phyloP scores from a whole-genome alignment of 768 basidiomycete species.

The Pisolithus microcarpus region DNA sequence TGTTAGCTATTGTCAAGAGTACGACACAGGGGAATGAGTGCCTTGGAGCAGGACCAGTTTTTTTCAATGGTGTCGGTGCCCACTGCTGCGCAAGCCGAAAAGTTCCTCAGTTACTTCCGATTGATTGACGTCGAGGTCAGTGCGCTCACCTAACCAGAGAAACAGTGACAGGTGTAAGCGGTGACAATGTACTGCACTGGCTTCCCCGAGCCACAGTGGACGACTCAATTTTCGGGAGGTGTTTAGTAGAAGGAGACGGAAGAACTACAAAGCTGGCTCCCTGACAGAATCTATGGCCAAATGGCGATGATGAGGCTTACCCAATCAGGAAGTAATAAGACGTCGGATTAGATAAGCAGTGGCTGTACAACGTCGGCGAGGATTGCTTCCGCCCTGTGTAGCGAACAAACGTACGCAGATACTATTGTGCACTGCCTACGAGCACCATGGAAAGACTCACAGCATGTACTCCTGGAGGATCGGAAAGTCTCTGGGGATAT shows the following conservation, averaged over 20 bases:
- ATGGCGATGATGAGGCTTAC: background rate
- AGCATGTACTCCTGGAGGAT: no score
- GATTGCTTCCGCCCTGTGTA: no score
- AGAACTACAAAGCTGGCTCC: constrained; percentile 10
- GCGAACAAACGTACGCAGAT: no score
- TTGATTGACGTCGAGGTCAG: background rate
- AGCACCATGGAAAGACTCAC: no score
- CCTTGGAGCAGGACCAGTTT: background rate
- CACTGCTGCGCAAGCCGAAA: background rate
- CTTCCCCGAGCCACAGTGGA: constrained; percentile 11
- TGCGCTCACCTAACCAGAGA: background rate
- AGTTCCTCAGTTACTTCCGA: background rate
- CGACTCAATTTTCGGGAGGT: background rate
- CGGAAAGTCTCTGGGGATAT: no score
- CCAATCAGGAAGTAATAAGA: no score
- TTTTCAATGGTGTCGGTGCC: background rate
- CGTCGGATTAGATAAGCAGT: no score
- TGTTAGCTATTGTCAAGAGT: constrained; percentile 5
- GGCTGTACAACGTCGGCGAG: no score
- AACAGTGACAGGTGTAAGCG: constrained; percentile 2
- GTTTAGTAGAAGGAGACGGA: constrained; percentile 10
- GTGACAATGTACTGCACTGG: constrained; percentile 4
- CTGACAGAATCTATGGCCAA: background rate
- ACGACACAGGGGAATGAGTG: background rate
- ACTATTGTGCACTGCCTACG: no score